A percentile compares a stretch with the other conserved stretches of the same genome.
These are phyloP conservation scores for Rachicladosporium sp. DNA, from an alignment of 2,329 filamentous ascomycete genomes.

Conservation along the genomic window DNA sequence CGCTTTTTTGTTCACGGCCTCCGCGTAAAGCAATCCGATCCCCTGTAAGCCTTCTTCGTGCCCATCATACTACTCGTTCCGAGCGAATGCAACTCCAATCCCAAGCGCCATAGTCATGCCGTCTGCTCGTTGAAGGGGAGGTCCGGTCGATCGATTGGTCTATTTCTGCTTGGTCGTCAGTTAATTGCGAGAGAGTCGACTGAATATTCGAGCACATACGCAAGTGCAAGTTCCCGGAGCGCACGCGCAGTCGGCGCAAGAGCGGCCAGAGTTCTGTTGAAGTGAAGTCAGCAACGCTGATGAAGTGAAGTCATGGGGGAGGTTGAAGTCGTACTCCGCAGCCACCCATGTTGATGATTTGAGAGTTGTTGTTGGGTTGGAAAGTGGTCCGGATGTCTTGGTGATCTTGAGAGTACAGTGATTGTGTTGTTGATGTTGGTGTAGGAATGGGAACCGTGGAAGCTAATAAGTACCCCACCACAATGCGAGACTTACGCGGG, in stretches of 20 bases:
- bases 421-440: conserved; percentile 1
- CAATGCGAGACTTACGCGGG: conserved; percentile 2
- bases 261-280: conserved; percentile 16
- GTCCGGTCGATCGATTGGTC: not conserved
- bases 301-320: too few relatives aligned
- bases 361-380: conserved; percentile 1
- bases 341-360: conserved; percentile 17
- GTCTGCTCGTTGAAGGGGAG: not conserved
- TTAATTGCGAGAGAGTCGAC: conserved; percentile 5
- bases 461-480: conserved; percentile 5
- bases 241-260: conserved; percentile 20
- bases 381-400: too few relatives aligned
- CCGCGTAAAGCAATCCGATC: conserved; percentile 1
- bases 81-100: not conserved
- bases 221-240: conserved; percentile 19
- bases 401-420: conserved; percentile 16
- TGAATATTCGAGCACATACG: conserved; percentile 10
- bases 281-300: too few relatives aligned
- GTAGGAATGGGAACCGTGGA: too few relatives aligned
- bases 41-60: not conserved
- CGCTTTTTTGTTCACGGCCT: not conserved
- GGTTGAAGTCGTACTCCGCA: conserved; percentile 11
- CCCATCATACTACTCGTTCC: not conserved
- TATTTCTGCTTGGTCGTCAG: conserved; percentile 4
- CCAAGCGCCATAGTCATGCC: not conserved